Evolutionary conservation across 108 stramenopile genomes (phyloP), one percentile per base, ranked within the genome.

Genomic region (Fragilaria radians): DNA sequence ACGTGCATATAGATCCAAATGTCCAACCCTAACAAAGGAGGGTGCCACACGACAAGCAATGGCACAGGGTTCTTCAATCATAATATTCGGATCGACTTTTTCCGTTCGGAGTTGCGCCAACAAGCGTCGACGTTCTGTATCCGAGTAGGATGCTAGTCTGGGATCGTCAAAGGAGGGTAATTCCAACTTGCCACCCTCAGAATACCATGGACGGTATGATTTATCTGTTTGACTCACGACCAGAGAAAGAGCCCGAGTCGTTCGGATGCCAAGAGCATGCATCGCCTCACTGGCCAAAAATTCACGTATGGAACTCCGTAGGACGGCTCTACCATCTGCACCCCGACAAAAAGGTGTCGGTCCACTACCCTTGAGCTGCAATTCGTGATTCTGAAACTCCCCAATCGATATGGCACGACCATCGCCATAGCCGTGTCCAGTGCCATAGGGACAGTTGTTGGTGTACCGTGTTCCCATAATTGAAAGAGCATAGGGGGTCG

Each of bases 361-460:
- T 0, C 98, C 98, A 4, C 81, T 86, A 1, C 98, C 98, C 79
- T 98, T 96, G 52, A 96, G 83, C 68, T 99, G 98, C 19, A 99
- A 67, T 65, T 99, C 98, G 57, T 80, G 88, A 1, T 67, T 73
- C 19, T 56, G 49, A 23, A 88, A 66, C 66, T 93, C 91, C 4
- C 79, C 89, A 46, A 93, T 77, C 9, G 64, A 66, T 57, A 91
- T 87, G 46, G 93, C 93, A 0, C 89, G 69, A 5, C 93, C 93
- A 67, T 94, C 93, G 3, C 93, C 93, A 63, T 94, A 94, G 26
- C 88, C 93, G 28, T 89, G 70, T 7, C 93, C 93, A 23, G 78
- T 83, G n/a, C 89, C 87, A 54, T 82, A 82, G 7, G 86, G 85
- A 74, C 87, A 88, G 54, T 91, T 88, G 61, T 62, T 70, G 28